phyloP scores from a whole-genome alignment of 2,329 filamentous ascomycete genomes.

The Hymenoscyphus fraxineus region DNA sequence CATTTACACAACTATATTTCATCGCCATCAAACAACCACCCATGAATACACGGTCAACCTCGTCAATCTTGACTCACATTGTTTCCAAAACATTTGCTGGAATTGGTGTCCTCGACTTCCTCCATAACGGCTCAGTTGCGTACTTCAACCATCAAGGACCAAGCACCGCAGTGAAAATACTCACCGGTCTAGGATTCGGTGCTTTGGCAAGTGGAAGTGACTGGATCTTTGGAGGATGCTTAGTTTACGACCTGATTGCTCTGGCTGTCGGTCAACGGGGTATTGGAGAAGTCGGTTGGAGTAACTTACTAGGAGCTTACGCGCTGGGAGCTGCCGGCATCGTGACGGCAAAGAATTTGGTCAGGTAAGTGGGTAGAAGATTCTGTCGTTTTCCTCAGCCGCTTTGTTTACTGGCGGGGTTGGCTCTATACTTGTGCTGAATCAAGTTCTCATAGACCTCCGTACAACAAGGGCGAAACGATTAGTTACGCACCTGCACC shows the following conservation, averaged over 20 bases:
- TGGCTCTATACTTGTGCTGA: background rate
- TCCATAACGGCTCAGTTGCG: slow-evolving; percentile 55
- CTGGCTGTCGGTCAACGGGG: slow-evolving; percentile 50
- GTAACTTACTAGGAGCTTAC: slow-evolving; percentile 47
- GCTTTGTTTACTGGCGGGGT: background rate
- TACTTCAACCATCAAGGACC: slow-evolving; percentile 50
- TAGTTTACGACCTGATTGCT: slow-evolving; percentile 56
- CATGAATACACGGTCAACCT: slow-evolving; percentile 48
- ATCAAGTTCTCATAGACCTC: slow-evolving; percentile 3
- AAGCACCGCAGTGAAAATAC: slow-evolving; percentile 44
- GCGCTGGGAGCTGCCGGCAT: slow-evolving; percentile 50
- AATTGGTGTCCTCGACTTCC: slow-evolving; percentile 55
- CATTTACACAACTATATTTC: slow-evolving; percentile 51
- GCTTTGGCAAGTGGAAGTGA: slow-evolving; percentile 47
- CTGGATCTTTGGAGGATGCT: slow-evolving; percentile 57
- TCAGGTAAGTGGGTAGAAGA: slow-evolving; percentile 43
- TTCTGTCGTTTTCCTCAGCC: background rate
- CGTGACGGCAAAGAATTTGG: slow-evolving; percentile 48
- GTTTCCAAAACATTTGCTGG: slow-evolving; percentile 58
- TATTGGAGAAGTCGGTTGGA: slow-evolving; percentile 44
- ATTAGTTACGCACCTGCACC: background rate
- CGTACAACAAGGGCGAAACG: slow-evolving; percentile 1
- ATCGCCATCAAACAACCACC: slow-evolving; percentile 44
- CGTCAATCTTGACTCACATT: slow-evolving; percentile 53
- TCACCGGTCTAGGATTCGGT: slow-evolving; percentile 52